Base-by-base conservation (phyloP, 345 rosid genomes). In the Aurinia saxatilis region DNA sequence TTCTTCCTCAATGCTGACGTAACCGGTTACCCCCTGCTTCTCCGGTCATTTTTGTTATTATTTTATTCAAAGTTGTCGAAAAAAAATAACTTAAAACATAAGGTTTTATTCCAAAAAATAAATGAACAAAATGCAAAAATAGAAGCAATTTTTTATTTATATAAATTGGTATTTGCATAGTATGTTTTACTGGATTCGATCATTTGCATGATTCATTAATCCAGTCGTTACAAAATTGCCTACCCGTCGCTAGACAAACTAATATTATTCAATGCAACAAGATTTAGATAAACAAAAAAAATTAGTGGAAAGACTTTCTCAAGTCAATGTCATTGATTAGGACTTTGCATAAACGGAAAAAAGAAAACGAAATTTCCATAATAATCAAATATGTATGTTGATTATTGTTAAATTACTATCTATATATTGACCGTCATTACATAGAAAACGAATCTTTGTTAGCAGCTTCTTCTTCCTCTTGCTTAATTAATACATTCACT, bases 1-100 rank as follows among this genome's bases (percentile, higher is more conserved):
- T 67, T 31, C 40, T 50, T 38, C 44, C 37, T 6, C 53, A 45
- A 53, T 45, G 68, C 73, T 63, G 69, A 70, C 74, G 65, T 56
- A 63, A 70, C 74, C 74, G 74, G 69, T 70, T 10, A 11, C 39
- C 7, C 45, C 37, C 40, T 52, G 39, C 14, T 31, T 14, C 58
- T 31, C 65, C 64, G 59, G 65, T 70, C 65, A 47, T 55, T 18
- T 53, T 62, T 54, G 6, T 48, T 68, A 50, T 39, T 50, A 12
- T 10, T 45, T 25, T 21, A 23, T 54, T 45, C n/a, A n/a, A n/a
- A n/a, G n/a, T n/a, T n/a, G n/a, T n/a, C n/a, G n/a, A 33, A 40
- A 15, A 19, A 27, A 21, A 21, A 4, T 21, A 21, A 21, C 2
- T 21, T 21, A 21, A 21, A 21, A 21, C 25, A n/a, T n/a, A n/a